A percentile compares a stretch with the other conserved stretches of the same genome.
phyloP scores from a whole-genome alignment of 2,329 filamentous ascomycete genomes.

The Aspergillus versicolor region DNA sequence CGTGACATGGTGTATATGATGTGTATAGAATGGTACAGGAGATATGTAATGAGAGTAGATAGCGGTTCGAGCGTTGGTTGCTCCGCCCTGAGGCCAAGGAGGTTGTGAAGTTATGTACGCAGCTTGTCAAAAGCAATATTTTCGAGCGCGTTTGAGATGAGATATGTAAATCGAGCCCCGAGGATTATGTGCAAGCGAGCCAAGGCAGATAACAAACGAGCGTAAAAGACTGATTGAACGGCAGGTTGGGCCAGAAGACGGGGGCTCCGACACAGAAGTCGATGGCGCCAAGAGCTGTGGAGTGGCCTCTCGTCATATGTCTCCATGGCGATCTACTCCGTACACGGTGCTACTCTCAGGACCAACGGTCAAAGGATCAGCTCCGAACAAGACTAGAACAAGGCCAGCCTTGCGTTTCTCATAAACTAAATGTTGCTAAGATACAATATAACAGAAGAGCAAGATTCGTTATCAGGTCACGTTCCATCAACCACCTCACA shows the following conservation, averaged over 20 bases:
- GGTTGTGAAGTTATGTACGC: neutral
- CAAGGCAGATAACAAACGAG: neutral
- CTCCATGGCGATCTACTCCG: neutral
- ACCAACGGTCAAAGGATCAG: neutral
- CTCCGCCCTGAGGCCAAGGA: neutral
- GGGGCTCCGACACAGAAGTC: neutral
- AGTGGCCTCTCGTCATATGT: conserved; percentile 3
- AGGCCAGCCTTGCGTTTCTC: conserved; percentile 32
- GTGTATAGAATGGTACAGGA: neutral
- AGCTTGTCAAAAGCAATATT: neutral
- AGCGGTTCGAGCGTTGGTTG: conserved; percentile 1
- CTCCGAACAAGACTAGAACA: conserved; percentile 14
- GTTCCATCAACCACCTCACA: conserved; percentile 21
- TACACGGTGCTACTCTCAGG: neutral
- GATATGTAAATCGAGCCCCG: neutral
- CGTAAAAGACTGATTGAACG: neutral
- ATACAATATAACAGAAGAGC: conserved; percentile 40
- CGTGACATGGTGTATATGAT: conserved; percentile 53
- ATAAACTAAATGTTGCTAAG: conserved; percentile 43
- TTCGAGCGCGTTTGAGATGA: neutral
- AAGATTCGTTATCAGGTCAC: conserved; percentile 36
- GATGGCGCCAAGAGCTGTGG: conserved; percentile 9
- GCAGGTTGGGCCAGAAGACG: conserved; percentile 4
- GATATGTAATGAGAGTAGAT: neutral
- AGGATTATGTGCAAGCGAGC: neutral